These are phyloP conservation scores for Rhodomyrtus psidioides DNA, from an alignment of 441 rosid genomes.

Conservation along the genomic window DNA sequence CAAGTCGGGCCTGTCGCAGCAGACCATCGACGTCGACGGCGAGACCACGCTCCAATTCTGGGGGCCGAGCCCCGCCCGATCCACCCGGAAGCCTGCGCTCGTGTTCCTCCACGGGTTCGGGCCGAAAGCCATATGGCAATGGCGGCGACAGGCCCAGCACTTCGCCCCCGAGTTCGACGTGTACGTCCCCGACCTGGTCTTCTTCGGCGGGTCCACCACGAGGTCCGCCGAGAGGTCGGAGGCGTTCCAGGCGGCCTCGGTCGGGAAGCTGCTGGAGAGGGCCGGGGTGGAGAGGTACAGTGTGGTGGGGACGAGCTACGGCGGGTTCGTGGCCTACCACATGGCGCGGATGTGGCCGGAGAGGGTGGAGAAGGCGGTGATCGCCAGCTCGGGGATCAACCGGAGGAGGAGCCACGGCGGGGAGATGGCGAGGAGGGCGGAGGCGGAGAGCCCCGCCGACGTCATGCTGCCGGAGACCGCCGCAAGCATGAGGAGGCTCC, in stretches of 20 bases:
- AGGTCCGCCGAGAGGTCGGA: slow-evolving; percentile 53
- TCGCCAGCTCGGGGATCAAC: slow-evolving; percentile 75
- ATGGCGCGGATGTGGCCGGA: slow-evolving; percentile 66
- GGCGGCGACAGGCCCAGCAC: slow-evolving; percentile 68
- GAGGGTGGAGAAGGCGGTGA: slow-evolving; percentile 65
- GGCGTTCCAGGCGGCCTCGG: slow-evolving; percentile 52
- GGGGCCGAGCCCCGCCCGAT: slow-evolving; percentile 31
- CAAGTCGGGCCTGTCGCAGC: slow-evolving; percentile 48
- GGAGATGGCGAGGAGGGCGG: slow-evolving; percentile 34
- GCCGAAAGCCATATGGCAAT: slow-evolving; percentile 67
- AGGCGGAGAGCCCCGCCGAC: slow-evolving; percentile 35
- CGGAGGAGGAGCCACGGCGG: slow-evolving; percentile 42
- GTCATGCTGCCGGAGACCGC: slow-evolving; percentile 68
- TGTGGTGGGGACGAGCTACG: slow-evolving; percentile 78
- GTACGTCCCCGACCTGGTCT: slow-evolving; percentile 69
- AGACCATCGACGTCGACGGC: slow-evolving; percentile 13
- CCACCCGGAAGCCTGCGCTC: slow-evolving; percentile 26
- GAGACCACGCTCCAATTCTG: slow-evolving; percentile 63
- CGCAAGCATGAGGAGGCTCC: slow-evolving; percentile 37
- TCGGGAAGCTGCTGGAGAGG: slow-evolving; percentile 46
- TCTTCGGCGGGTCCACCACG: slow-evolving; percentile 65
- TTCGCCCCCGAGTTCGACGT: slow-evolving; percentile 38
- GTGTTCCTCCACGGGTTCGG: slow-evolving; percentile 83
- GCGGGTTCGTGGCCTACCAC: slow-evolving; percentile 76
- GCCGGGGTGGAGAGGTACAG: slow-evolving; percentile 34